Evolutionary conservation across 2,329 filamentous ascomycete species (phyloP).

Genomic region (Exophiala spinifera): DNA sequence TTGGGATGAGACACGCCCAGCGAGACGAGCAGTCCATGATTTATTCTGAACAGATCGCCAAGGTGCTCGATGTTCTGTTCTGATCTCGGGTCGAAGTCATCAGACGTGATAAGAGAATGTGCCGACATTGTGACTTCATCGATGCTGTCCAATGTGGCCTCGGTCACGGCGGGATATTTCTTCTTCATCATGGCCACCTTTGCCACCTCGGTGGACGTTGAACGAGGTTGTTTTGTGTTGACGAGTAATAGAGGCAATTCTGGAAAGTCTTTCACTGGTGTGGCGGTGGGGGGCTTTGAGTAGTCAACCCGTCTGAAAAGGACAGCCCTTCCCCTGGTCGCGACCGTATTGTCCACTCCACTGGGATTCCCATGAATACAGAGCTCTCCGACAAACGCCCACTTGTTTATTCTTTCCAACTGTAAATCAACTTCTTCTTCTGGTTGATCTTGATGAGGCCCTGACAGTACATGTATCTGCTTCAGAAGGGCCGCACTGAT

Average conservation of each 20-base stretch:
- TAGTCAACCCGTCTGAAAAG: conserved; percentile 82
- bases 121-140: conserved; percentile 61
- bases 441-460: conserved; percentile 89
- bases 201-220: conserved; percentile 77
- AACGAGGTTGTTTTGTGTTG: conserved; percentile 83
- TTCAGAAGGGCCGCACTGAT: conserved; percentile 77
- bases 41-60: conserved; percentile 86
- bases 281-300: conserved; percentile 70
- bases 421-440: conserved; percentile 82
- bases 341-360: conserved; percentile 94
- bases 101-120: conserved; percentile 53
- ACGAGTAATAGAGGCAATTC: conserved; percentile 87
- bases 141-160: conserved; percentile 79
- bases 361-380: conserved; percentile 97
- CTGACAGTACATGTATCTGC: conserved; percentile 82
- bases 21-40: conserved; percentile 87
- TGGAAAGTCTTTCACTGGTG: conserved; percentile 79
- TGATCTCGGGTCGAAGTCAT: conserved; percentile 65
- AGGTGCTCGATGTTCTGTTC: conserved; percentile 66
- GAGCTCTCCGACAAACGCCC: conserved; percentile 96
- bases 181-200: conserved; percentile 75
- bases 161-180: conserved; percentile 72
- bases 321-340: conserved; percentile 89
- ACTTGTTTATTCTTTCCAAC: conserved; percentile 91
- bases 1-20: conserved; percentile 93